Evolutionary conservation across 2,329 filamentous ascomycete genomes (phyloP), one percentile per base, ranked within the genome.

Genomic region (Colletotrichum sp.): DNA sequence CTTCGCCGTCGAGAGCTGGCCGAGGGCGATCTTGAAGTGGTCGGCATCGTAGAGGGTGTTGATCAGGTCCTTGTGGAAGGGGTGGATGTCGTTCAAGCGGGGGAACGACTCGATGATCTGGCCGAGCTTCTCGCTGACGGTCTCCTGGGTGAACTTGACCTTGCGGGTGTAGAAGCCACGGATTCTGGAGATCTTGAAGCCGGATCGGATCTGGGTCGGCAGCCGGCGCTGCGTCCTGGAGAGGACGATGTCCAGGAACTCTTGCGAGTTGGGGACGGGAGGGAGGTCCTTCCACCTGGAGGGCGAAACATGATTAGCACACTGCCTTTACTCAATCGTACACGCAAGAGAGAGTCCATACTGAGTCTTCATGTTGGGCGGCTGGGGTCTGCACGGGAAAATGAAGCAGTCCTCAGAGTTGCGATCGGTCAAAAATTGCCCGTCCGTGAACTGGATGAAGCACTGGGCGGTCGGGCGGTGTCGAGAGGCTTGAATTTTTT

Each of bases 11-110:
- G 96, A 98, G 62, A 99, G 89, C 86, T 99, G 97, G 76, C 97
- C 98, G 44, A 99, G 94, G 44, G 98, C 97, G 81, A 99, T 99
- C 81, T 95, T 93, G 89, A 99, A 99, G 85, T 98, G 96, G 89
- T 99, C 96, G 85, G 95, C 95, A 92, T 98, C 96, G 89, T 99
- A 99, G 62, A 99, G 93, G 24, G 97, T 99, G 88, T 99, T 99
- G 88, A 99, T 94, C 83, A 98, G 89, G 87, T 96, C 93, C 87
- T 94, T 76, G 64, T 76, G 96, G 89, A 98, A 98, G 70, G 96
- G 96, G 84, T 98, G 96, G 84, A 98, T 96, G 84, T 99, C 97
- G 84, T 95, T 93, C 71, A 99, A 90, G 75, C 96, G 92, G 71
- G 97, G 97, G 83, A 99, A 98, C 81, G 95, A 95, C 85, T 98